Conservation (phyloP, 1,284 basidiomycete species). For the Taiwanofungus camphoratus region DNA sequence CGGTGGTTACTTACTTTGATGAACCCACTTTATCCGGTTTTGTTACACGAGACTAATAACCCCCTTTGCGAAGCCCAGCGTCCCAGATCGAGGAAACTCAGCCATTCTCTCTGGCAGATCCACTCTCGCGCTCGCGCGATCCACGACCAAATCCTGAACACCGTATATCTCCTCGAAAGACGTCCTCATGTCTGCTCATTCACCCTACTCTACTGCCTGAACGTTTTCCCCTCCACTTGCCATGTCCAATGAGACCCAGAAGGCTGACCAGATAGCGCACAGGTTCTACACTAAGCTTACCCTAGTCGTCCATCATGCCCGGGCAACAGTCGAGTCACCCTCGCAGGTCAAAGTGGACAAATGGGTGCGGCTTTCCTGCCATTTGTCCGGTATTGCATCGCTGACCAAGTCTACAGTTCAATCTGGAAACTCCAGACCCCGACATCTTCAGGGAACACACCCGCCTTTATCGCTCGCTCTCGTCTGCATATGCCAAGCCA, state of each 20-base stretch:
- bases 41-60: too few relatives aligned
- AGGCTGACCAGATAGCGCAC: conserved; percentile 78
- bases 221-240: conserved; percentile 23
- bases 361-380: conserved; percentile 66
- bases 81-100: too few relatives aligned
- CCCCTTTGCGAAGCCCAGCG: too few relatives aligned
- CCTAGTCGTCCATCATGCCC: conserved; percentile 64
- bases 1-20: too few relatives aligned
- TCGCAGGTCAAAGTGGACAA: conserved; percentile 56
- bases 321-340: conserved; percentile 45
- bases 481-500: conserved; percentile 37
- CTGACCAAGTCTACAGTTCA: conserved; percentile 66
- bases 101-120: too few relatives aligned
- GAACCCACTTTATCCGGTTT: too few relatives aligned
- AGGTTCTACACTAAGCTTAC: conserved; percentile 75
- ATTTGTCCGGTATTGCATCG: neutral
- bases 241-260: conserved; percentile 54
- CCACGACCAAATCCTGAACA: conserved; percentile 24
- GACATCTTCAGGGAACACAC: conserved; percentile 61
- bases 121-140: conserved; percentile 20
- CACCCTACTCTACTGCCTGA: conserved; percentile 19
- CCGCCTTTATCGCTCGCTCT: conserved; percentile 55
- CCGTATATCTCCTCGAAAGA: conserved; percentile 18
- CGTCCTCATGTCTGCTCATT: conserved; percentile 26
- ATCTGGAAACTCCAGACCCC: conserved; percentile 67